Evolutionary conservation across 108 stramenopile species (phyloP), one percentile per base, ranked within the genome.

Genomic region (Fragilariopsis cylindrus): DNA sequence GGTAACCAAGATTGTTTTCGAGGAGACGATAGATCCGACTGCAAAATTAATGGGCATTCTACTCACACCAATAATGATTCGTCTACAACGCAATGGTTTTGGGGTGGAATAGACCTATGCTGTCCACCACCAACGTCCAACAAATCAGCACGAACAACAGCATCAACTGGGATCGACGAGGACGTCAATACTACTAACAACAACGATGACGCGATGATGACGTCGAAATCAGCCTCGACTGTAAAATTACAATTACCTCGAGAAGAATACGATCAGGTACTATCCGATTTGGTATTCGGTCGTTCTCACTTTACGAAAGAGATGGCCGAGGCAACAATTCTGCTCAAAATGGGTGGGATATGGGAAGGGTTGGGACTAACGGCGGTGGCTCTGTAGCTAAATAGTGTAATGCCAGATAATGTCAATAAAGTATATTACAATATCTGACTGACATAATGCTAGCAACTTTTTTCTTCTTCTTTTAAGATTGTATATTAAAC

Each of bases 41-140:
- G 30, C 46, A 60, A 41, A n/a, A 39, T 8, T 6, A 64, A 65
- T 5, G 65, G 42, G 18, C 56, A 52, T 4, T 41, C 7, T 30
- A 49, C 69, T 19, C 18, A 72, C 54, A 69, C 57, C 40, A 65
- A 52, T 15, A 12, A 9, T 45, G 21, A n/a, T n/a, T 7, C 40
- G 42, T 42, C 62, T 30, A 18, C 52, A 5, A 72, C 60, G 0
- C 57, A 63, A 46, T 92, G 87, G 88, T 72, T 75, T 11, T 92
- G 91, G 91, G 86, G 91, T 41, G 89, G 88, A 42, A 76, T 81
- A 4, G 89, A 92, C 68, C 64, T 92, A 44, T 92, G 92, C 66
- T 92, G 92, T 74, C 60, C 57, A 43, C 77, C 71, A 18, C 43
- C 48, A 13, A 42, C 46, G 18, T 13, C 45, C 53, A 50, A 5